phyloP scores from a whole-genome alignment of 2,329 filamentous ascomycete genomes.

The Elsinoe fawcettii region DNA sequence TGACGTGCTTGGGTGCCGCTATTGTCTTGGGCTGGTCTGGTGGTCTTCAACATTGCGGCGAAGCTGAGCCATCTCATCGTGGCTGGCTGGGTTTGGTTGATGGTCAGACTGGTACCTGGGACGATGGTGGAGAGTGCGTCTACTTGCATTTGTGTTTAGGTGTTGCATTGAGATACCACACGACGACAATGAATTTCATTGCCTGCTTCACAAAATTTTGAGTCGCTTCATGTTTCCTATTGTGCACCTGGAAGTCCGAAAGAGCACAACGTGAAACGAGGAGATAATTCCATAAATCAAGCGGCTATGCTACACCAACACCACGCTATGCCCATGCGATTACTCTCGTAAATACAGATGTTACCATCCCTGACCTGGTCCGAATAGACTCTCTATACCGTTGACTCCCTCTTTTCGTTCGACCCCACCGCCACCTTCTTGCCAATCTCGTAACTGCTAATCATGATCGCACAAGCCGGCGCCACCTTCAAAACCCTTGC shows the following conservation, averaged over 20 bases:
- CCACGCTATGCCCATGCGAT: background rate
- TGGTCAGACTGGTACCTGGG: background rate
- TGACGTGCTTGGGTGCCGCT: background rate
- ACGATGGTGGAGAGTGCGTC: background rate
- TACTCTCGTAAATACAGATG: background rate
- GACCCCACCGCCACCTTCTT: conserved; percentile 76
- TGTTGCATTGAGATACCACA: background rate
- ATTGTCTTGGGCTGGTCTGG: background rate
- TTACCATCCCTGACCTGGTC: background rate
- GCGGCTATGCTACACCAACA: background rate
- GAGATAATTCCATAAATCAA: background rate
- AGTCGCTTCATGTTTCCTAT: too few relatives aligned
- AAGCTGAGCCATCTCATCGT: conserved; percentile 8
- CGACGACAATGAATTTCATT: conserved; percentile 11
- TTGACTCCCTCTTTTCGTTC: conserved; percentile 49
- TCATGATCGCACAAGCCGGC: conserved; percentile 97
- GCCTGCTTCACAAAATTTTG: background rate
- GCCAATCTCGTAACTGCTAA: conserved; percentile 92
- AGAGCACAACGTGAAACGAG: background rate
- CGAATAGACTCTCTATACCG: background rate
- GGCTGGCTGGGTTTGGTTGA: background rate
- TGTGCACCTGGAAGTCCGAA: too few relatives aligned
- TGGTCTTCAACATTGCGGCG: background rate
- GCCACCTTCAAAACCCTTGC: conserved; percentile 90
- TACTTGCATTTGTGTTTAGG: background rate